phyloP scores from a whole-genome alignment of 805 yeast species.

The Spathaspora arborariae region DNA sequence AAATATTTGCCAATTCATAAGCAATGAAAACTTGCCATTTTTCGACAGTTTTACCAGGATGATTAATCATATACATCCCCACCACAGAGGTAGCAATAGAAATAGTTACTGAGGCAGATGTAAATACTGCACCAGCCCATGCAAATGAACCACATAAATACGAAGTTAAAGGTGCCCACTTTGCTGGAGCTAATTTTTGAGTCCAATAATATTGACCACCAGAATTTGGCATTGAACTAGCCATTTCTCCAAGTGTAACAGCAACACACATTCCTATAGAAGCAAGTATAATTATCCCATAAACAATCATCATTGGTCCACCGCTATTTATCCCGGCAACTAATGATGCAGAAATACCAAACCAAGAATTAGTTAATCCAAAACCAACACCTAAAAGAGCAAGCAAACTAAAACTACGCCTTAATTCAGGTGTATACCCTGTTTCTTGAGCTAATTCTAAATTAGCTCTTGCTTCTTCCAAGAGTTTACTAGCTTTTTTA shows the following conservation, averaged over 20 bases:
- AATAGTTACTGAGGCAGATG: slow-evolving; percentile 56
- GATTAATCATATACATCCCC: slow-evolving; percentile 45
- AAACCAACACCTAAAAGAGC: slow-evolving; percentile 57
- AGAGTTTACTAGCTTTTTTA: slow-evolving; percentile 4
- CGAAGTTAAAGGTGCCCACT: slow-evolving; percentile 45
- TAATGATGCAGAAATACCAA: slow-evolving; percentile 55
- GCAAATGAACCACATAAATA: slow-evolving; percentile 61
- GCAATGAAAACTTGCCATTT: slow-evolving; percentile 56
- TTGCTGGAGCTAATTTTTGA: slow-evolving; percentile 48
- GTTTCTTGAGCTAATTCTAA: slow-evolving; percentile 25
- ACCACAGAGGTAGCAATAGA: slow-evolving; percentile 49
- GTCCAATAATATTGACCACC: slow-evolving; percentile 64
- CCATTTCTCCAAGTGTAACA: slow-evolving; percentile 49
- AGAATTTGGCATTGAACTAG: slow-evolving; percentile 51
- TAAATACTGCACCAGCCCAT: slow-evolving; percentile 59
- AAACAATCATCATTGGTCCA: slow-evolving; percentile 55
- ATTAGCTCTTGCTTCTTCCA: slow-evolving; percentile 17
- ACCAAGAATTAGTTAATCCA: slow-evolving; percentile 60
- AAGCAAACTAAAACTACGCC: slow-evolving; percentile 33
- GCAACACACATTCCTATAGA: slow-evolving; percentile 47
- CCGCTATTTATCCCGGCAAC: slow-evolving; percentile 54
- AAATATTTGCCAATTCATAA: slow-evolving; percentile 41
- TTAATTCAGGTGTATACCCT: slow-evolving; percentile 28
- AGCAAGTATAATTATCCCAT: slow-evolving; percentile 53
- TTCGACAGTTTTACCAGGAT: slow-evolving; percentile 33